Evolutionary conservation across 1,139 yeast species (phyloP), one percentile per base, ranked within the genome.

Genomic region (Geotrichum aggregatum): DNA sequence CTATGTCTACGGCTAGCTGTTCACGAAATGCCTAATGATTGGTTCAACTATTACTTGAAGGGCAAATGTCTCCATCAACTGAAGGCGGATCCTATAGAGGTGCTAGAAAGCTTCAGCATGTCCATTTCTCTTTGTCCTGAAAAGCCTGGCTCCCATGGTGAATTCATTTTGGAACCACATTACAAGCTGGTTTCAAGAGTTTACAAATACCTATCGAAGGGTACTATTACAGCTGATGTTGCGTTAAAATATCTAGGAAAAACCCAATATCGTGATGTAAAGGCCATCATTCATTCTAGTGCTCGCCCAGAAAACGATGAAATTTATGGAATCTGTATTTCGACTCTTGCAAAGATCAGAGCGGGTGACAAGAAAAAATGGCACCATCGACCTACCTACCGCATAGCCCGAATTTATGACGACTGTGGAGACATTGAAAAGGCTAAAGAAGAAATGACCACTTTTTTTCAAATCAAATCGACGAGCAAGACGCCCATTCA

Each of bases 301-400:
- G 49, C 38, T 13, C 49, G 48, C 16, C 44, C 55, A 8, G 56
- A 38, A 28, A 44, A 44, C 40, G 49, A 41, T 36, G 24, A 33
- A n/a, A 19, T 73, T 46, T 66, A 64, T 48, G 56, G 56, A 1
- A 59, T 66, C 40, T 61, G 76, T 22, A 64, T 78, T 1, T 65
- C 63, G 0, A 63, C 72, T 3, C 61, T 75, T 54, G 69, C 65
- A 44, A 69, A 62, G 54, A 64, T 89, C 6, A 69, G 78, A 21
- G 56, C 72, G 0, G 71, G 78, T 21, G 98, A 92, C 65, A 89
- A 85, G 66, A 86, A 83, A 65, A 87, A 82, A 53, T 89, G 97
- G 97, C 95, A 89, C 50, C 98, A 92, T 63, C 79, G 86, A 51
- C 95, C 97, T 1, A 76, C 80, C 2, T 89, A 78, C 63, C 73